A percentile compares a stretch with the other conserved stretches of the same genome.
phyloP scores from a whole-genome alignment of 2,329 filamentous ascomycete species.

The Periconia macrospinosa region DNA sequence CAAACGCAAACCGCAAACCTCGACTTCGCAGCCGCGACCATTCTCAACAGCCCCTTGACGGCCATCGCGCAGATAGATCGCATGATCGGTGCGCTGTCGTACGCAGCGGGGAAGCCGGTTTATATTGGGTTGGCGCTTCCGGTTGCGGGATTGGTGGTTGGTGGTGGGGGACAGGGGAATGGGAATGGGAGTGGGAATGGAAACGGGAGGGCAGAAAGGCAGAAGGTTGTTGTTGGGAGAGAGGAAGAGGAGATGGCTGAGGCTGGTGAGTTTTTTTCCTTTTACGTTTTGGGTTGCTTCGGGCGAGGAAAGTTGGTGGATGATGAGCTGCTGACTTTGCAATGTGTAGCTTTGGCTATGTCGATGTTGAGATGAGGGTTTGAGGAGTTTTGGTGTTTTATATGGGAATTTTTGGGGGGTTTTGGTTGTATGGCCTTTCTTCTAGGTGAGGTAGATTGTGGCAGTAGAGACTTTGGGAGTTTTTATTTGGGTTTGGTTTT shows the following conservation, averaged over 20 bases:
- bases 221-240: not conserved
- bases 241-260: not conserved
- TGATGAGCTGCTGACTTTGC: too few species aligned
- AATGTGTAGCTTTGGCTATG: slow-evolving; percentile 1
- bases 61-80: slow-evolving; percentile 11
- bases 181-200: not conserved
- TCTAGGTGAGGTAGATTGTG: too few species aligned
- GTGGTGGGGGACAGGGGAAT: not conserved
- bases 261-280: not conserved
- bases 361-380: slow-evolving; percentile 5
- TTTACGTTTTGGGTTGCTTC: not conserved
- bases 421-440: not conserved
- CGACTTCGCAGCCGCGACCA: slow-evolving; percentile 5
- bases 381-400: not conserved
- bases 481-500: too few species aligned
- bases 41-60: slow-evolving; percentile 8
- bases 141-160: slow-evolving; percentile 3
- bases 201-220: not conserved
- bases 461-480: too few species aligned
- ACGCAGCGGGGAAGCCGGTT: slow-evolving; percentile 8
- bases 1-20: not conserved
- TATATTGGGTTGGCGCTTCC: slow-evolving; percentile 13
- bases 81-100: slow-evolving; percentile 10
- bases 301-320: too few species aligned
- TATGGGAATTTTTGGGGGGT: not conserved